Conservation (phyloP, 352 stramenopile species). For the Plasmopara viticola region DNA sequence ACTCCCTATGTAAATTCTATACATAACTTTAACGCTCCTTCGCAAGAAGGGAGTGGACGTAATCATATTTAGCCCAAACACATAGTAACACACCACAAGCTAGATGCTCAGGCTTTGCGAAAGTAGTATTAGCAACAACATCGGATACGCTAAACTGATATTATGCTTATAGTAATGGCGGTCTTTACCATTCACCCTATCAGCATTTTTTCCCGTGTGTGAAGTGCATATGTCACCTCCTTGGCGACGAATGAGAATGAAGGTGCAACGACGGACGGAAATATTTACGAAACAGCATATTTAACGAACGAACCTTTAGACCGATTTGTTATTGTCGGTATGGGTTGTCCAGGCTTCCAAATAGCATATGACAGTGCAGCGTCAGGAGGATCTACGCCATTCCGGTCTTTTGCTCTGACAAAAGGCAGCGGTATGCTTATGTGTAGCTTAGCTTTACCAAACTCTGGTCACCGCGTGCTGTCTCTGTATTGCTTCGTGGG, state of each 20-base stretch:
- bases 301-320: no score
- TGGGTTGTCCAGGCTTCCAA: constrained; percentile 29
- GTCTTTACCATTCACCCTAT: not conserved
- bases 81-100: not conserved
- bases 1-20: no score
- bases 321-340: not conserved
- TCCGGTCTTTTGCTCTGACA: constrained; percentile 42
- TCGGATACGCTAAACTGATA: constrained; percentile 1
- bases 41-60: no score
- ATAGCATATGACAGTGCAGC: constrained; percentile 35
- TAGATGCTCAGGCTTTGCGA: not conserved
- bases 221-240: not conserved
- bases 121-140: not conserved
- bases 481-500: constrained; percentile 35
- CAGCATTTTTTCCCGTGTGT: not conserved
- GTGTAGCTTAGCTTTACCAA: constrained; percentile 43
- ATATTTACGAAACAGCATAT: not conserved
- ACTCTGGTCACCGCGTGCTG: constrained; percentile 36
- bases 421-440: constrained; percentile 49
- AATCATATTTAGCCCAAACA: no score
- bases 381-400: constrained; percentile 25
- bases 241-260: not conserved
- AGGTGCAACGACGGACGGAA: not conserved
- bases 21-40: no score
- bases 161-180: not conserved